These are phyloP conservation scores for Ganoderma meredithae DNA, from an alignment of 1,284 basidiomycete genomes.

Conservation along the genomic window DNA sequence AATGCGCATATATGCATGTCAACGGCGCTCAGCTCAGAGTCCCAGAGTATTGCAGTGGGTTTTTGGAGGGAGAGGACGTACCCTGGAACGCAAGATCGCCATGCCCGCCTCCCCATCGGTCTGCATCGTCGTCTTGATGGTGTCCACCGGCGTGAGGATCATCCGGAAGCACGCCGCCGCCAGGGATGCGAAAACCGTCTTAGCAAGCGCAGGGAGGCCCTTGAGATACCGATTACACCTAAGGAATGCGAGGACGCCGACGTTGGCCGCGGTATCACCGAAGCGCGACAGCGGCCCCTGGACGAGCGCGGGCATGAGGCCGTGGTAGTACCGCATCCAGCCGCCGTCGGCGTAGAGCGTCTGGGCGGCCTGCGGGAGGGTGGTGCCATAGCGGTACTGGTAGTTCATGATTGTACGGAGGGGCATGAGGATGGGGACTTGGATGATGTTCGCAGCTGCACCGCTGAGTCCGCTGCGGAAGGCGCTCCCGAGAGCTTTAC, in stretches of 20 bases:
- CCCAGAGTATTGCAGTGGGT: not conserved
- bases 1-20: not conserved
- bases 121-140: conserved; percentile 91
- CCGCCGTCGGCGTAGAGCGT: conserved; percentile 85
- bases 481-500: conserved; percentile 77
- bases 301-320: conserved; percentile 80
- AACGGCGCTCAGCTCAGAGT: not conserved
- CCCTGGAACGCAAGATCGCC: conserved; percentile 68
- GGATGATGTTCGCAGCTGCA: conserved; percentile 81
- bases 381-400: conserved; percentile 85
- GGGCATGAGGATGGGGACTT: conserved; percentile 88
- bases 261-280: conserved; percentile 45
- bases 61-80: conserved; percentile 40
- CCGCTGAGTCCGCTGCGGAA: conserved; percentile 88
- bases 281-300: conserved; percentile 85
- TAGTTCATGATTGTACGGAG: conserved; percentile 93
- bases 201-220: conserved; percentile 63
- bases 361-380: conserved; percentile 66
- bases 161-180: conserved; percentile 84
- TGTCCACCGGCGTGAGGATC: conserved; percentile 87
- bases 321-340: conserved; percentile 82
- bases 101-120: conserved; percentile 81
- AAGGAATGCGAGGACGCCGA: not conserved
- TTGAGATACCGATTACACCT: conserved; percentile 57
- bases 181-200: conserved; percentile 74